phyloP scores from a whole-genome alignment of 2,329 filamentous ascomycete genomes.

The Hypoxylon sp. region DNA sequence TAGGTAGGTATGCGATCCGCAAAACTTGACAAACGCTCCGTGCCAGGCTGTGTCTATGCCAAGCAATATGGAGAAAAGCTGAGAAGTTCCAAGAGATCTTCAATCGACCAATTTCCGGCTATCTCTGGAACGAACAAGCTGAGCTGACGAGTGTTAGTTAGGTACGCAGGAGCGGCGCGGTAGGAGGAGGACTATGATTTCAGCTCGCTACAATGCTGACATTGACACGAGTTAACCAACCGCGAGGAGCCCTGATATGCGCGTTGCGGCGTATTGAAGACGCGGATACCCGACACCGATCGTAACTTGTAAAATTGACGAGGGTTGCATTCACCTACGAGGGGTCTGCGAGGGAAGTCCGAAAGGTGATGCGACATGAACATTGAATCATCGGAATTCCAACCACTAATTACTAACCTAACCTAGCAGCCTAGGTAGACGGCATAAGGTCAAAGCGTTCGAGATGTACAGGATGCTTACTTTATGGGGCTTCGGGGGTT shows the following conservation, averaged over 20 bases:
- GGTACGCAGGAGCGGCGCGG: conserved; percentile 18
- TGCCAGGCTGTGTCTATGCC: conserved; percentile 23
- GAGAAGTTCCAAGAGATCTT: conserved; percentile 41
- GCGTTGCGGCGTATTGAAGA: background rate
- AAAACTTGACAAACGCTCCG: conserved; percentile 15
- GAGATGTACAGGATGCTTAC: background rate
- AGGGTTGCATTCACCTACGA: conserved; percentile 1
- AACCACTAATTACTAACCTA: background rate
- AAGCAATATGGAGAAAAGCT: conserved; percentile 27
- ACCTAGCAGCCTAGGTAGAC: no score
- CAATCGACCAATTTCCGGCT: conserved; percentile 20
- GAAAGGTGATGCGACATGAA: conserved; percentile 8
- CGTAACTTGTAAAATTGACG: background rate
- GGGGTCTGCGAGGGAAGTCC: conserved; percentile 18
- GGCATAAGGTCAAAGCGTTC: background rate
- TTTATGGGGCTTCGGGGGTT: background rate
- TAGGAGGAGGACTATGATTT: background rate
- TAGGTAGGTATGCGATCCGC: conserved; percentile 20
- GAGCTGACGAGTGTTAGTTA: conserved; percentile 1
- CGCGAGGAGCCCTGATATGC: background rate
- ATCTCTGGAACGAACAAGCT: conserved; percentile 2
- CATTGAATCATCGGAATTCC: conserved; percentile 12
- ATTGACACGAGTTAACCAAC: background rate
- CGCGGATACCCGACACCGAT: background rate
- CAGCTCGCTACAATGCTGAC: conserved; percentile 29